These are phyloP conservation scores for Sisymbrium irio DNA, from an alignment of 345 rosid genomes.

Conservation along the genomic window DNA sequence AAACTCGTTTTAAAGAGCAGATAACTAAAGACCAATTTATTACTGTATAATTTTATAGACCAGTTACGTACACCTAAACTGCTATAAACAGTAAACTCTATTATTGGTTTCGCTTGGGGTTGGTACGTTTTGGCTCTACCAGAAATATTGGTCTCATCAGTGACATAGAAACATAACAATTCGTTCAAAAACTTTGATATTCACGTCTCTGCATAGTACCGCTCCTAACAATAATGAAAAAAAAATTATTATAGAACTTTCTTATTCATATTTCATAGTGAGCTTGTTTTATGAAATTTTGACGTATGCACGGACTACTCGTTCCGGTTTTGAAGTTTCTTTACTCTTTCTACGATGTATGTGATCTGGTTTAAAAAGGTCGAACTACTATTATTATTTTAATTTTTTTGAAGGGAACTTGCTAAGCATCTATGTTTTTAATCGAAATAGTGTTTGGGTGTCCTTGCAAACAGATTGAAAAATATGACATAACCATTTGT, in stretches of 20 bases:
- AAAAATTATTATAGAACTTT: too few relatives aligned
- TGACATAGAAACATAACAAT: too few relatives aligned
- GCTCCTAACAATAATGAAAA: too few relatives aligned
- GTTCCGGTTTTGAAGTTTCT: slow-evolving; percentile 3
- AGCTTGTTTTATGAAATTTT: background rate
- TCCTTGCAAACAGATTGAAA: background rate
- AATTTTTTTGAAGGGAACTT: background rate
- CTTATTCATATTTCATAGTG: too few relatives aligned
- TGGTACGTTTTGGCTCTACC: slow-evolving; percentile 25
- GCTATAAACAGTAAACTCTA: slow-evolving; percentile 2
- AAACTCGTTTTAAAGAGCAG: background rate
- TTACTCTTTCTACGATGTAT: background rate
- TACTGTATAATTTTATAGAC: background rate
- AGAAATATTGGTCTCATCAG: background rate
- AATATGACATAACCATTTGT: background rate
- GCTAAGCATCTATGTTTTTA: background rate
- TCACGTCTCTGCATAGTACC: too few relatives aligned
- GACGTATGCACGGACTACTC: background rate
- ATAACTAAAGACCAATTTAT: background rate
- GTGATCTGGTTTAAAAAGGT: background rate
- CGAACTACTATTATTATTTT: too few relatives aligned
- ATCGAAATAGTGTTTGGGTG: background rate
- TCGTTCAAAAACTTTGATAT: background rate
- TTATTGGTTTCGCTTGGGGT: slow-evolving; percentile 25
- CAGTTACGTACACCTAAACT: slow-evolving; percentile 2